Conservation (phyloP, 129 eudicot genomes). For the Pittosporum tobira region DNA sequence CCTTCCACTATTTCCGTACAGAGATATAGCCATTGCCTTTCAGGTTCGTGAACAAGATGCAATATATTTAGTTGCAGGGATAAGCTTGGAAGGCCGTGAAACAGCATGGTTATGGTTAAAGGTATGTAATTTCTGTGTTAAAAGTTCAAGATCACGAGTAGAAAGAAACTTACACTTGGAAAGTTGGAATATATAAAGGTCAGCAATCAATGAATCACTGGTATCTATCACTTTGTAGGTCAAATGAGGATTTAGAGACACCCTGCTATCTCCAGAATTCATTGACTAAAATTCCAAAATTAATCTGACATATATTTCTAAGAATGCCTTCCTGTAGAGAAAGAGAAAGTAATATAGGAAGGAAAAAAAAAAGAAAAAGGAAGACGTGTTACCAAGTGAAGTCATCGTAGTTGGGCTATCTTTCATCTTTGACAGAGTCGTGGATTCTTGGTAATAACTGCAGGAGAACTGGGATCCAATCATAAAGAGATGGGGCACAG, state of each 20-base stretch:
- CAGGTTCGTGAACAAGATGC: constrained; percentile 43
- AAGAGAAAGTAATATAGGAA: no score
- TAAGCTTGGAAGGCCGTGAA: constrained; percentile 42
- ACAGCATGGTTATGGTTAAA: constrained; percentile 43
- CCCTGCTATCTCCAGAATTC: no score
- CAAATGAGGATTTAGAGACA: no score
- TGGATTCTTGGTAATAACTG: constrained; percentile 5
- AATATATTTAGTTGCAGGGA: constrained; percentile 21
- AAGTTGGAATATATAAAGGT: background rate
- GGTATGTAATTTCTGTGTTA: constrained; percentile 19
- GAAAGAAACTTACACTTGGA: background rate
- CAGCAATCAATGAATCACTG: no score
- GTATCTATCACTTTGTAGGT: no score
- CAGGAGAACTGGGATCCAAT: constrained; percentile 50
- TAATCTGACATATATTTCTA: no score
- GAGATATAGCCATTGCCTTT: constrained; percentile 2
- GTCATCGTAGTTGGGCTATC: no score
- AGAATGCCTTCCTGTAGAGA: no score
- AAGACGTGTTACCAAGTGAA: no score
- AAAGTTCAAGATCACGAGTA: background rate
- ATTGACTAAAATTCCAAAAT: no score
- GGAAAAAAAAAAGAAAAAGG: no score
- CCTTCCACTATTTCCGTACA: background rate
- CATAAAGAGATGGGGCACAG: constrained; percentile 30
- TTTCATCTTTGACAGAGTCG: no score